These are phyloP conservation scores for Aspergillus calidoustus DNA, from an alignment of 2,329 filamentous ascomycete species.

Conservation along the genomic window DNA sequence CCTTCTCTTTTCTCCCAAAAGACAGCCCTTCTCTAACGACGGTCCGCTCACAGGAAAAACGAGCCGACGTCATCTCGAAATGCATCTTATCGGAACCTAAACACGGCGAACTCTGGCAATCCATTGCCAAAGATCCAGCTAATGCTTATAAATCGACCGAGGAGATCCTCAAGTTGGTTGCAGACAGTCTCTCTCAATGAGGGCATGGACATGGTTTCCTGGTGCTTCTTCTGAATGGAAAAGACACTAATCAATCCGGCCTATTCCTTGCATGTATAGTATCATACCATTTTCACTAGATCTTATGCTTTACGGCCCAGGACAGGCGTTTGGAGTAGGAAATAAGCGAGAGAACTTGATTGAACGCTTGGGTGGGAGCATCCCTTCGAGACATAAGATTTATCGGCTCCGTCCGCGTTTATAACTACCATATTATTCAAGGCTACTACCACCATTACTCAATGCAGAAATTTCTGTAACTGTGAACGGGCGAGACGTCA, in stretches of 20 bases:
- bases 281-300: neutral
- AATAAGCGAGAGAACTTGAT: neutral
- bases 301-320: neutral
- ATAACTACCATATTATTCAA: neutral
- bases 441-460: too few relatives aligned
- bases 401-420: neutral
- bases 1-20: neutral
- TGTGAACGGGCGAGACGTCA: too few relatives aligned
- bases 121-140: constrained; percentile 79
- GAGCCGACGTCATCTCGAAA: constrained; percentile 79
- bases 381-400: neutral
- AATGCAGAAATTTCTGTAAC: too few relatives aligned
- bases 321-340: neutral
- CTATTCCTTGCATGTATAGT: neutral
- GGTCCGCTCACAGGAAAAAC: constrained; percentile 68
- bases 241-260: too few relatives aligned
- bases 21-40: constrained; percentile 14
- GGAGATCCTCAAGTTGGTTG: constrained; percentile 81
- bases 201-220: too few relatives aligned
- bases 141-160: constrained; percentile 77
- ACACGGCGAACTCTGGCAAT: constrained; percentile 92
- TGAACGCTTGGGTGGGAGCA: neutral
- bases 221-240: neutral
- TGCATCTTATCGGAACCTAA: constrained; percentile 82
- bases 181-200: constrained; percentile 45